Conservation (phyloP, 1,139 yeast species). For the Yamadazyma triangularis region DNA sequence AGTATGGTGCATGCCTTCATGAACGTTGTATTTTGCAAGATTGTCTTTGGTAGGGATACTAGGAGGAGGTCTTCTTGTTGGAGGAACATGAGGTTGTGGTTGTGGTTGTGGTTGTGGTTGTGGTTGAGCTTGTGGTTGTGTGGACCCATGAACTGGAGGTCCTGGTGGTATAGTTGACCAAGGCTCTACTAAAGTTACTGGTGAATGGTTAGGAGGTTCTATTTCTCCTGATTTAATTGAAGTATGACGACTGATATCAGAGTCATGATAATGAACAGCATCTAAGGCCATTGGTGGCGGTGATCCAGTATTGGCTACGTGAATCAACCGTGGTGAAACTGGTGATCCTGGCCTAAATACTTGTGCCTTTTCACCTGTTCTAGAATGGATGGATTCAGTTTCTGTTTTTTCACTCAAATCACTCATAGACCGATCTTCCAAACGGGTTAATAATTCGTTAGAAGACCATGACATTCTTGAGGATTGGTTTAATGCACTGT, state of each 20-base stretch:
- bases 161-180: no score
- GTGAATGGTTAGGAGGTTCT: conserved; percentile 1
- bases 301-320: conserved; percentile 4
- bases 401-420: conserved; percentile 8
- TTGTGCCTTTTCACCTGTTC: not conserved
- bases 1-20: conserved; percentile 10
- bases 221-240: conserved; percentile 6
- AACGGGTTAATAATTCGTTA: conserved; percentile 31
- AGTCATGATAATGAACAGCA: conserved; percentile 14
- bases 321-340: conserved; percentile 8
- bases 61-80: conserved; percentile 13
- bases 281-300: conserved; percentile 2
- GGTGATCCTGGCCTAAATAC: conserved; percentile 4
- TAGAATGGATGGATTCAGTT: not conserved
- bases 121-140: no score
- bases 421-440: conserved; percentile 18
- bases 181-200: not conserved
- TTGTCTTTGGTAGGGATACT: conserved; percentile 10
- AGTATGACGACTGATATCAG: conserved; percentile 11
- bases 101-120: no score
- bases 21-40: conserved; percentile 6
- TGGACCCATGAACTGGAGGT: no score
- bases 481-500: no score
- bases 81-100: no score
- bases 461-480: no score